Conservation (phyloP, 331 rosid species). For the Cydonia oblonga region DNA sequence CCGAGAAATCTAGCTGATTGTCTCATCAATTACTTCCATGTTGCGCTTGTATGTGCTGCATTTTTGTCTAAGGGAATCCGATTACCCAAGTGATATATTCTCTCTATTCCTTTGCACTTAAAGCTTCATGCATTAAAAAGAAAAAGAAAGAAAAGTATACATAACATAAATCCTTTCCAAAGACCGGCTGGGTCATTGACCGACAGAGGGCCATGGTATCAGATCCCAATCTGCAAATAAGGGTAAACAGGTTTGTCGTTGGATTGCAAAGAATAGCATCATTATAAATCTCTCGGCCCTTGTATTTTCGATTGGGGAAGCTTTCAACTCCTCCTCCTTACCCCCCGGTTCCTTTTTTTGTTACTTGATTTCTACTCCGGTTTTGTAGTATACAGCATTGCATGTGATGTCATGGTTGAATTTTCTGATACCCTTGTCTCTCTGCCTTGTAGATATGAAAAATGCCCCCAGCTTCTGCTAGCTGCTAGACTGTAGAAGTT, state of each 20-base stretch:
- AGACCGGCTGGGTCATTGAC: neutral
- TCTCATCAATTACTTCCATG: neutral
- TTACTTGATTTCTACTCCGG: neutral
- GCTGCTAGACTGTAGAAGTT: neutral
- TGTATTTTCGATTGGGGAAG: no score
- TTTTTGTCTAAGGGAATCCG: neutral
- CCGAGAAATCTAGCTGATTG: neutral
- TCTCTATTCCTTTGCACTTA: neutral
- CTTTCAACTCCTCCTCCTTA: no score
- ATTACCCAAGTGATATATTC: neutral
- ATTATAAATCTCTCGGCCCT: neutral
- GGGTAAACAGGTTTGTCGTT: neutral
- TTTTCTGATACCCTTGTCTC: neutral
- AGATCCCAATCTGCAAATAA: neutral
- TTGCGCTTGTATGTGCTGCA: neutral
- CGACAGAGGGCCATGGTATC: neutral
- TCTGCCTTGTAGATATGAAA: neutral
- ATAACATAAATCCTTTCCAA: neutral
- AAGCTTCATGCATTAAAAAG: neutral
- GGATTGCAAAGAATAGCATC: neutral
- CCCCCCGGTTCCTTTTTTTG: neutral
- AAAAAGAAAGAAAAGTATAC: no score
- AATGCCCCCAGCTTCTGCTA: neutral
- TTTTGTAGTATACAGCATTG: neutral
- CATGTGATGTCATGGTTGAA: neutral